phyloP scores from a whole-genome alignment of 2,329 filamentous ascomycete genomes.

The Metarhizium guizhouense region DNA sequence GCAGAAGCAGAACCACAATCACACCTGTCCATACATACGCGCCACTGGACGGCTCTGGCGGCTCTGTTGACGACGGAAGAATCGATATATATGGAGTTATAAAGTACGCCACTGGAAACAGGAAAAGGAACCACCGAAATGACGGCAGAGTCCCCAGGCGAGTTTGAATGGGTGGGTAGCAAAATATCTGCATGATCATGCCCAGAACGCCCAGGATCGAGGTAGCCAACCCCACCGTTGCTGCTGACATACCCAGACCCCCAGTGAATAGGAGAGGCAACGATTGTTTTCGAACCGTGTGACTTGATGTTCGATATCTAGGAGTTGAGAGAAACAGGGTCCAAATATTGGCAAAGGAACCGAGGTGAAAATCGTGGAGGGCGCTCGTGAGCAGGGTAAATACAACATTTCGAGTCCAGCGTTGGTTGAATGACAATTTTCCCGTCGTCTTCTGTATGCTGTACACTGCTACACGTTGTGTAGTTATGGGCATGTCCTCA shows the following conservation, averaged over 20 bases:
- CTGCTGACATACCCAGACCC: constrained; percentile 57
- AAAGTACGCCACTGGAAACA: constrained; percentile 61
- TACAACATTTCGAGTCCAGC: constrained; percentile 40
- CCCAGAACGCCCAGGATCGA: constrained; percentile 62
- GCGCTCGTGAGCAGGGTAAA: constrained; percentile 53
- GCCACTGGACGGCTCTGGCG: constrained; percentile 36
- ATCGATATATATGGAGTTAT: constrained; percentile 59
- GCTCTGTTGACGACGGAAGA: constrained; percentile 40
- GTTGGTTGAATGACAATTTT: constrained; percentile 28
- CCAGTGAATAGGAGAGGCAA: constrained; percentile 50
- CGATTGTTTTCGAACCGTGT: constrained; percentile 18
- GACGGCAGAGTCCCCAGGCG: constrained; percentile 56
- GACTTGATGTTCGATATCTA: constrained; percentile 28
- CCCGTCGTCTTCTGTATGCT: not conserved
- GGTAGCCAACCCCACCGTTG: constrained; percentile 59
- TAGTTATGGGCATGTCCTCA: not conserved
- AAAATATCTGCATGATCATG: constrained; percentile 57
- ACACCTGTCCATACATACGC: constrained; percentile 52
- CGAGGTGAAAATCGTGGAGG: constrained; percentile 62
- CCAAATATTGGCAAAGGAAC: constrained; percentile 60
- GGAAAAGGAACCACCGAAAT: constrained; percentile 55
- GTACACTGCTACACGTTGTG: not conserved
- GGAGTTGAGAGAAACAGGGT: constrained; percentile 62
- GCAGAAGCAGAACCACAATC: constrained; percentile 52
- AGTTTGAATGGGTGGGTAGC: constrained; percentile 58